phyloP scores from a whole-genome alignment of 345 rosid species.

The Eucalyptus shirleyi region DNA sequence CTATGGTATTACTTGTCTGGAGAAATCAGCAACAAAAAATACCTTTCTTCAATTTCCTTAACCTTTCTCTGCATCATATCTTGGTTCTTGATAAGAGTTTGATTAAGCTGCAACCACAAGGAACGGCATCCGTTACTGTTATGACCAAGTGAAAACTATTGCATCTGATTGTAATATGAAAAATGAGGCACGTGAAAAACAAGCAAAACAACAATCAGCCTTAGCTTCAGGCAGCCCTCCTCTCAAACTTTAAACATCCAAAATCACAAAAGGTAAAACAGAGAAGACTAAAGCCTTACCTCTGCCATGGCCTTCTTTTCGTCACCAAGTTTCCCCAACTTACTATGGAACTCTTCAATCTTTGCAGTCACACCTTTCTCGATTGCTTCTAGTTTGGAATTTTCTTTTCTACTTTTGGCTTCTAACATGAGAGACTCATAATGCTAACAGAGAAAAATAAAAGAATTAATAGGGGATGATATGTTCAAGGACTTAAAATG shows the following conservation, averaged over 20 bases:
- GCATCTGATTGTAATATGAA: background rate
- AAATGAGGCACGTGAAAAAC: background rate
- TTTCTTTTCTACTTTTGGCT: slow-evolving; percentile 60
- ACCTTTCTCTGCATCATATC: slow-evolving; percentile 42
- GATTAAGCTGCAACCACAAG: slow-evolving; percentile 30
- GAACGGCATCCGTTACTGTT: background rate
- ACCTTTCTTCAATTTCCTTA: slow-evolving; percentile 80
- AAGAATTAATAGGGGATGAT: background rate
- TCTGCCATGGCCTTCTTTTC: slow-evolving; percentile 56
- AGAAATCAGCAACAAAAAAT: background rate
- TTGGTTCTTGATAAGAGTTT: slow-evolving; percentile 59
- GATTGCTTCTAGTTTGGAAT: slow-evolving; percentile 41
- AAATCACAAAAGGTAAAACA: background rate
- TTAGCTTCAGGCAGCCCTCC: background rate
- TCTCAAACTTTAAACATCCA: background rate
- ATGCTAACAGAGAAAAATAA: slow-evolving; percentile 22
- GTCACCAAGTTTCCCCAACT: slow-evolving; percentile 44
- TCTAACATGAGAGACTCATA: slow-evolving; percentile 71
- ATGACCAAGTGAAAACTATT: background rate
- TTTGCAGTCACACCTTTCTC: slow-evolving; percentile 46
- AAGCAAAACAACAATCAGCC: background rate
- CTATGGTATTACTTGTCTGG: background rate
- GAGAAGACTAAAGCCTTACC: slow-evolving; percentile 16
- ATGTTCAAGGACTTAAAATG: too few relatives aligned
- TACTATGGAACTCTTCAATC: slow-evolving; percentile 49